Evolutionary conservation across 2,329 filamentous ascomycete species (phyloP).

Genomic region (Xylariaceae sp.): DNA sequence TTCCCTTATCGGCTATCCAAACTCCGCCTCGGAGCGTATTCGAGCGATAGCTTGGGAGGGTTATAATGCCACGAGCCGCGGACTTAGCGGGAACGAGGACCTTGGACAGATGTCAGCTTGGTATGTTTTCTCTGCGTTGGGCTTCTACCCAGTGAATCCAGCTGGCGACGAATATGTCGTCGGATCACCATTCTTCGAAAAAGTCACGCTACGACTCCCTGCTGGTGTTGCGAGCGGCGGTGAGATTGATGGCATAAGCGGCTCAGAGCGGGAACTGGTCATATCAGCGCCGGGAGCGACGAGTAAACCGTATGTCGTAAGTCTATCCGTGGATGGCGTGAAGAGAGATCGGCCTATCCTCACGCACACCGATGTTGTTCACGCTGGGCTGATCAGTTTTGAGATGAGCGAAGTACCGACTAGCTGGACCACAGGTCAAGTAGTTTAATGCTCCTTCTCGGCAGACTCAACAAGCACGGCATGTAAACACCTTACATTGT

Average conservation of each 20-base stretch:
- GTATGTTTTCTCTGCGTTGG: slow-evolving; percentile 44
- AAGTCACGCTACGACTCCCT: slow-evolving; percentile 36
- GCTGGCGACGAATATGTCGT: slow-evolving; percentile 43
- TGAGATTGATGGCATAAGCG: slow-evolving; percentile 7
- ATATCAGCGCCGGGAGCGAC: slow-evolving; percentile 40
- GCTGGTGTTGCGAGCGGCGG: slow-evolving; percentile 25
- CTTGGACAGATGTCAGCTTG: slow-evolving; percentile 48
- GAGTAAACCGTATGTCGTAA: slow-evolving; percentile 37
- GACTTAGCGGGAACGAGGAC: slow-evolving; percentile 45
- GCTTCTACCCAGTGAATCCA: slow-evolving; percentile 45
- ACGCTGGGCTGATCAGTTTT: slow-evolving; percentile 37
- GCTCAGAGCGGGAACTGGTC: slow-evolving; percentile 28
- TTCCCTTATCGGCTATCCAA: slow-evolving; percentile 38
- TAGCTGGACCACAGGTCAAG: slow-evolving; percentile 10
- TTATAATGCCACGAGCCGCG: slow-evolving; percentile 43
- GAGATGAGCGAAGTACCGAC: slow-evolving; percentile 41
- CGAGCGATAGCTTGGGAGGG: slow-evolving; percentile 36
- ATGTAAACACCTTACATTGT: no score
- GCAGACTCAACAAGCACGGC: no score
- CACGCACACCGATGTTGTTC: slow-evolving; percentile 38
- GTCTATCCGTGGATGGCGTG: slow-evolving; percentile 38
- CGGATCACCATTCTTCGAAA: slow-evolving; percentile 44
- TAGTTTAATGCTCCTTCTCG: no score
- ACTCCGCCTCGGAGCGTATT: slow-evolving; percentile 35
- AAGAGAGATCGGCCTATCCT: slow-evolving; percentile 32